A percentile compares a stretch with the other conserved stretches of the same genome.
Conservation (phyloP, 768 basidiomycete genomes). For the Vararia minispora region DNA sequence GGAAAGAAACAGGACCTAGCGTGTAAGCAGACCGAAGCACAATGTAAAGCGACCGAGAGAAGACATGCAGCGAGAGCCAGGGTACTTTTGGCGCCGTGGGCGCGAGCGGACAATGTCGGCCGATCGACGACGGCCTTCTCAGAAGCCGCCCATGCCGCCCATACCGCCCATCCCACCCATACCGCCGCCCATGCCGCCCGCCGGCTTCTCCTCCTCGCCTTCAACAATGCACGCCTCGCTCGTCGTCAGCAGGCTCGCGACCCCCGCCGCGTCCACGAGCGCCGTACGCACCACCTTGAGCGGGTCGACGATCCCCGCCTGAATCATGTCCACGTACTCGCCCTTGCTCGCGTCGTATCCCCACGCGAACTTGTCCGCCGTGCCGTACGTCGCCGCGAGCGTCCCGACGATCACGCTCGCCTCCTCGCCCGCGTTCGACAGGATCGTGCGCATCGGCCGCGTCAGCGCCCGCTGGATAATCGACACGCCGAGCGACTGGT, state of each 20-base stretch:
- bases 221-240: constrained; percentile 91
- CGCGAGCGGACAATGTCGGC: too few relatives aligned
- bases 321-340: constrained; percentile 92
- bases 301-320: constrained; percentile 89
- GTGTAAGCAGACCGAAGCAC: too few relatives aligned
- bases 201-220: constrained; percentile 68
- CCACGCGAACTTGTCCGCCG: constrained; percentile 68
- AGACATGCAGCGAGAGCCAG: too few relatives aligned
- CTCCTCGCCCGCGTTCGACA: constrained; percentile 92
- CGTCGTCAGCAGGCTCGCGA: constrained; percentile 89
- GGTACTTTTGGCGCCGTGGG: too few relatives aligned
- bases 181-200: constrained; percentile 24
- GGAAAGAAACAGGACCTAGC: too few relatives aligned
- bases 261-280: constrained; percentile 84
- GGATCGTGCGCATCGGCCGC: constrained; percentile 78
- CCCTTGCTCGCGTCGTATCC: constrained; percentile 90
- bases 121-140: constrained; percentile 8
- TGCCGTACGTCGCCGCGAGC: constrained; percentile 56
- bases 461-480: constrained; percentile 85
- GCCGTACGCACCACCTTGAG: constrained; percentile 93
- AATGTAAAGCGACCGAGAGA: too few relatives aligned
- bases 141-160: constrained; percentile 49
- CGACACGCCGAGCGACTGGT: constrained; percentile 90
- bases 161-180: constrained; percentile 53
- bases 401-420: constrained; percentile 87